phyloP scores from a whole-genome alignment of 257 asterid genomes.

The Solanum virginianum region DNA sequence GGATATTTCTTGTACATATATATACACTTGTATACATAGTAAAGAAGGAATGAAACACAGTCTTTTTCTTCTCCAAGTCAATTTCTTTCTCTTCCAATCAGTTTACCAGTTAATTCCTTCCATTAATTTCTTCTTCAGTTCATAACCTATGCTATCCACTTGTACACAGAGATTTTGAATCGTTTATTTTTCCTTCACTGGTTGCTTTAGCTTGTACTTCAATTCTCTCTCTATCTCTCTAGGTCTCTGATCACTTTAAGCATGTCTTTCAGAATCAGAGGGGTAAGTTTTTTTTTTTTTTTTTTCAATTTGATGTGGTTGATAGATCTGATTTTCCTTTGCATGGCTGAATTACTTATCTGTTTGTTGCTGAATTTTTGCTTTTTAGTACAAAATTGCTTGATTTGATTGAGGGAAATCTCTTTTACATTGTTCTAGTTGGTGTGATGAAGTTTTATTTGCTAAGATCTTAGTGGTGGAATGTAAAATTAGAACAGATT shows the following conservation, averaged over 20 bases:
- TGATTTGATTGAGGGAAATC: neutral
- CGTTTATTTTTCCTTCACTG: neutral
- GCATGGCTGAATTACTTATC: neutral
- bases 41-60: too few species aligned
- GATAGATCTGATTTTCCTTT: neutral
- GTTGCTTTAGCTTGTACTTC: neutral
- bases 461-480: neutral
- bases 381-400: neutral
- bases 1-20: too few species aligned
- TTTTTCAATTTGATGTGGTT: neutral
- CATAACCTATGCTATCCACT: too few species aligned
- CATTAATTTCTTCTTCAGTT: too few species aligned
- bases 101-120: too few species aligned
- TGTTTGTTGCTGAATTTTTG: neutral
- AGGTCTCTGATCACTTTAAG: neutral
- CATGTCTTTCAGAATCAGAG: conserved; percentile 1
- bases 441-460: neutral
- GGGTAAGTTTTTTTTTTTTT: neutral
- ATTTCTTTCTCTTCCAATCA: too few species aligned
- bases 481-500: neutral
- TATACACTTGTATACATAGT: too few species aligned
- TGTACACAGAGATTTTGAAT: neutral
- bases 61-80: too few species aligned
- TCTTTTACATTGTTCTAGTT: neutral
- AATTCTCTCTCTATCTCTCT: neutral